Percentiles rank a stretch among this genome's conserved stretches.
Evolutionary conservation across 1,139 yeast genomes (phyloP).

Genomic region (Taphrina pruni): DNA sequence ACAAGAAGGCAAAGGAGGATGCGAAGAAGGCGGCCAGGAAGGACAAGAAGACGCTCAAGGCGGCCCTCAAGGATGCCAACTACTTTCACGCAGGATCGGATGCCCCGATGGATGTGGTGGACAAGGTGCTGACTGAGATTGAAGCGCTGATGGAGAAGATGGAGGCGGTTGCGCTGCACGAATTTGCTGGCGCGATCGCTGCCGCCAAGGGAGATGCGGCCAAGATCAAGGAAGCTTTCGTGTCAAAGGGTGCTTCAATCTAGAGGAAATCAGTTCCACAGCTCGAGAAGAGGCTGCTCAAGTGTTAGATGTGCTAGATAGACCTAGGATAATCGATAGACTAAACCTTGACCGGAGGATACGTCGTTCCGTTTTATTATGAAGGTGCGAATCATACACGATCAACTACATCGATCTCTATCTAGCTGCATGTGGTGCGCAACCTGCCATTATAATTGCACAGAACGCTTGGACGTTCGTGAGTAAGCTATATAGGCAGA

Average conservation of each 20-base stretch:
- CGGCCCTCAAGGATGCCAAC: conserved; percentile 77
- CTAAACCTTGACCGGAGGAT: too few species aligned
- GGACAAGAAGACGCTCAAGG: conserved; percentile 91
- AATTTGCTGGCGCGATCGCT: conserved; percentile 52
- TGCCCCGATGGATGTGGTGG: conserved; percentile 67
- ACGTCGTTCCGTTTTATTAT: too few species aligned
- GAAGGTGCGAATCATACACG: too few species aligned
- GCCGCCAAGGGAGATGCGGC: conserved; percentile 60
- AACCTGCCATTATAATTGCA: too few species aligned
- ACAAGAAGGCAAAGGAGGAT: conserved; percentile 90
- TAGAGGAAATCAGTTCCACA: not conserved
- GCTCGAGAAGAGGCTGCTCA: too few species aligned
- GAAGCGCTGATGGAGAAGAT: conserved; percentile 78
- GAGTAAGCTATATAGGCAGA: too few species aligned
- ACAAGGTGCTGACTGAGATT: conserved; percentile 62
- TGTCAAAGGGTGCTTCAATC: conserved; percentile 27
- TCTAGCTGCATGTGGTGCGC: too few species aligned
- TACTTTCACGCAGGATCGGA: conserved; percentile 77
- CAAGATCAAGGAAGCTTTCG: conserved; percentile 45
- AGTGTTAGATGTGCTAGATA: too few species aligned
- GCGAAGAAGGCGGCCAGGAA: conserved; percentile 97
- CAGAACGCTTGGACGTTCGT: too few species aligned
- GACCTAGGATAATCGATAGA: too few species aligned
- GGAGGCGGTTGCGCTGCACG: conserved; percentile 64
- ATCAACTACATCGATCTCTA: too few species aligned